Evolutionary conservation across 495 filamentous ascomycete genomes (phyloP), one percentile per base, ranked within the genome.

Genomic region (Hyaloscypha bicolor): DNA sequence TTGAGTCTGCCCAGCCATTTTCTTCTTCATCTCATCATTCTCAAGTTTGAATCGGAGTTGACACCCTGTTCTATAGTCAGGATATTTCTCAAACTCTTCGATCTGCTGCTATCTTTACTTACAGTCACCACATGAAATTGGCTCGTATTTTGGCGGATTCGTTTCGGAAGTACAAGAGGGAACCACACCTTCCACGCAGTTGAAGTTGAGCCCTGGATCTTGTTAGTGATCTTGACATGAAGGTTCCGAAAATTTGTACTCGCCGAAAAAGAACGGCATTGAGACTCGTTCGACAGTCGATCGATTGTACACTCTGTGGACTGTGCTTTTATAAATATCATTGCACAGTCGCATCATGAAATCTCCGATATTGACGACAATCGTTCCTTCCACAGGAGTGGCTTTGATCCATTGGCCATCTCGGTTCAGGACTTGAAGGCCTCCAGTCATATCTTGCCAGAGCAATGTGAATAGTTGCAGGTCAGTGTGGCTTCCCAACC

Each of bases 301-400:
- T 48, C 60, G 58, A 59, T 69, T 73, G 42, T 69, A 70, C 6
- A 71, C 69, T 42, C 68, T 39, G 29, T 78, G 65, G n/a, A 88
- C 81, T 0, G 85, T 89, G 9, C 83, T 86, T 69, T 83, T 84
- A 67, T 87, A 87, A 61, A 76, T 73, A 71, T 86, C 83, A 69
- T 90, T 90, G 31, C 83, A 88, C 60, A 87, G 79, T 11, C 86
- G 77, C 79, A 86, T 83, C 77, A 90, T 77, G 69, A 87, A 86
- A 70, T 89, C 87, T 0, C 86, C 88, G 63, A 91, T 85, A 73
- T 90, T 90, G 39, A 91, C 86, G 4, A 90, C 88, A 14, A 88
- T 73, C 0, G 86, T 85, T 16, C 85, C 86, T 52, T 81, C 71
- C 25, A 88, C 76, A 0, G 86, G 87, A n/a, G 76, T 72, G 8